Conservation (phyloP, 2,329 filamentous ascomycete species). For the Colletotrichum theobromicola region DNA sequence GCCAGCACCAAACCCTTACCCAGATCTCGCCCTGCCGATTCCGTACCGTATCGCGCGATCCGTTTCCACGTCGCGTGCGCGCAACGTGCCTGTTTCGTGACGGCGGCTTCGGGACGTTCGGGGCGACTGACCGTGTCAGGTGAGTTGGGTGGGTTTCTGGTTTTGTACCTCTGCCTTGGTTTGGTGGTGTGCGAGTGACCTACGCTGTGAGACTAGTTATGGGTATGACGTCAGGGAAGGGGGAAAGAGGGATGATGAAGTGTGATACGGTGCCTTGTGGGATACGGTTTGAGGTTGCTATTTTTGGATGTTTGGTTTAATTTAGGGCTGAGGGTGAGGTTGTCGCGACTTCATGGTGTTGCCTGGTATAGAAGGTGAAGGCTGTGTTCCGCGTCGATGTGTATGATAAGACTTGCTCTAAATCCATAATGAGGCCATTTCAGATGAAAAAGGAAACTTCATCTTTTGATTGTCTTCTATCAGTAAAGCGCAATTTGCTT, state of each 20-base stretch:
- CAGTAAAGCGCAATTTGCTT: no score
- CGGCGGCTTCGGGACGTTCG: not conserved
- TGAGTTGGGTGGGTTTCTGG: not conserved
- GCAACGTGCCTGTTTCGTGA: not conserved
- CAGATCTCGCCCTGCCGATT: not conserved
- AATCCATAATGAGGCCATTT: no score
- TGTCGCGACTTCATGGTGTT: not conserved
- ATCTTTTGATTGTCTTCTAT: no score
- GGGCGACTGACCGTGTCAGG: not conserved
- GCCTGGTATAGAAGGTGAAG: not conserved
- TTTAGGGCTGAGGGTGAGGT: not conserved
- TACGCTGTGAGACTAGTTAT: not conserved
- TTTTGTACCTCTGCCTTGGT: not conserved
- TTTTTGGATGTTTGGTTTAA: not conserved
- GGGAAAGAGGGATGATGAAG: not conserved
- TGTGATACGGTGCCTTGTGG: not conserved
- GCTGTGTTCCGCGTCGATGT: not conserved
- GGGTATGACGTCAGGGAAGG: not conserved
- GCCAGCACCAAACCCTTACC: not conserved
- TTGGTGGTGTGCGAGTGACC: not conserved
- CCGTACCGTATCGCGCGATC: not conserved
- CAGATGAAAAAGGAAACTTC: no score
- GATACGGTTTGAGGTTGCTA: not conserved
- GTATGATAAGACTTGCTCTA: not conserved
- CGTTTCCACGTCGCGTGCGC: not conserved